phyloP scores from a whole-genome alignment of 805 yeast genomes.

The Cyberlindnera misumaiensis region DNA sequence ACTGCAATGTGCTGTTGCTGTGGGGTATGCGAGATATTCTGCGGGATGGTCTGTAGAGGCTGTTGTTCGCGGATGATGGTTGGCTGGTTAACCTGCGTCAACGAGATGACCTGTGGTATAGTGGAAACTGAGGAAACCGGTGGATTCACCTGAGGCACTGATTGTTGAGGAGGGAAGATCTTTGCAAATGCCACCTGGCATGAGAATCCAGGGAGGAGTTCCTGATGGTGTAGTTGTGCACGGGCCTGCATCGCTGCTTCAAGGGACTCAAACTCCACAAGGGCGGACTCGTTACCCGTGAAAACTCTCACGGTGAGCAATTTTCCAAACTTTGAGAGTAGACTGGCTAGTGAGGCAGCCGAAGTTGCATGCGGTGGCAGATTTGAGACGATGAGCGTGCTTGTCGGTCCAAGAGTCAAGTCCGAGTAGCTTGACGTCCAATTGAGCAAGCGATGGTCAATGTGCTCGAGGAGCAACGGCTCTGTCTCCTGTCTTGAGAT shows the following conservation, averaged over 20 bases:
- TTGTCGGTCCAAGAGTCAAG: slow-evolving; percentile 66
- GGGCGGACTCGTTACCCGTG: slow-evolving; percentile 40
- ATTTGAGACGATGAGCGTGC: slow-evolving; percentile 71
- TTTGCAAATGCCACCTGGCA: slow-evolving; percentile 83
- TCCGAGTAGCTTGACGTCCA: slow-evolving; percentile 71
- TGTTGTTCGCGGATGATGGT: slow-evolving; percentile 4
- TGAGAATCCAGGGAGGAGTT: slow-evolving; percentile 70
- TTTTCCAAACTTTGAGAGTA: slow-evolving; percentile 57
- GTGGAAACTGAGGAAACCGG: slow-evolving; percentile 6
- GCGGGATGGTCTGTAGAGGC: slow-evolving; percentile 5
- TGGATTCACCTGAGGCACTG: slow-evolving; percentile 1
- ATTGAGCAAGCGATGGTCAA: slow-evolving; percentile 50
- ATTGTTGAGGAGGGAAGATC: slow-evolving; percentile 34
- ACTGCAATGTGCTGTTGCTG: slow-evolving; percentile 3
- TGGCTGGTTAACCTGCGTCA: slow-evolving; percentile 5
- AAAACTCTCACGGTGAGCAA: slow-evolving; percentile 57
- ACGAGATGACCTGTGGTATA: slow-evolving; percentile 2
- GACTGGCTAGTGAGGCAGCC: slow-evolving; percentile 49
- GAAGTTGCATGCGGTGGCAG: slow-evolving; percentile 54
- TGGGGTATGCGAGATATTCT: no score
- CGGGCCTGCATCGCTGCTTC: slow-evolving; percentile 78
- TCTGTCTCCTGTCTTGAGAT: slow-evolving; percentile 4
- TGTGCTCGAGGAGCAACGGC: slow-evolving; percentile 43
- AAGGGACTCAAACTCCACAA: slow-evolving; percentile 65
- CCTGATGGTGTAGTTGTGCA: slow-evolving; percentile 73